Evolutionary conservation across 768 basidiomycete species (phyloP).

Genomic region (Lanmaoa rubissima): DNA sequence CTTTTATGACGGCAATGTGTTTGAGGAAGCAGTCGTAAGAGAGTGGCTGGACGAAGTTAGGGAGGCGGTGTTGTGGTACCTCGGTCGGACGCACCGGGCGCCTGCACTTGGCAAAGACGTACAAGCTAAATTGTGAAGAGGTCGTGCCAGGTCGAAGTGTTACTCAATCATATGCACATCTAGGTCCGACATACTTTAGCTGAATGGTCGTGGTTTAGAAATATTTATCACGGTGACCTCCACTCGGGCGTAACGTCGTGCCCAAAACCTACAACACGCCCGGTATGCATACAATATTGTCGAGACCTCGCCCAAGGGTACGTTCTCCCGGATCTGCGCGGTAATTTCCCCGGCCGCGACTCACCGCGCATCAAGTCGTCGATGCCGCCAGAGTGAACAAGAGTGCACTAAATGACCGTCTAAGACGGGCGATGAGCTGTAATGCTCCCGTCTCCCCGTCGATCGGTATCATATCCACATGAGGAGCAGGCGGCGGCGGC

Average conservation of each 20-base stretch:
- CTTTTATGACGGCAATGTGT: slow-evolving; percentile 48
- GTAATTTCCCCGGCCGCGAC: slow-evolving; percentile 3
- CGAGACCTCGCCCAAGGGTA: not conserved
- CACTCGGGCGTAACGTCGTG: too few species aligned
- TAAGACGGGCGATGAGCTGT: not conserved
- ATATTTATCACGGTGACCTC: too few species aligned
- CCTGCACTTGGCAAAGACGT: not conserved
- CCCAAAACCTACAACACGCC: not conserved
- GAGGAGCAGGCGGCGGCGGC: too few species aligned
- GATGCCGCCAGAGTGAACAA: not conserved
- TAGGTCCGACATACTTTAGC: too few species aligned
- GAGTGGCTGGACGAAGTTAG: slow-evolving; percentile 51
- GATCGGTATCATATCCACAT: not conserved
- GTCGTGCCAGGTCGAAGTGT: too few species aligned
- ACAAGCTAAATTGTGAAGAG: not conserved
- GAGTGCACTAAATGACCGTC: slow-evolving; percentile 1
- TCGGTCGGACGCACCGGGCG: slow-evolving; percentile 15
- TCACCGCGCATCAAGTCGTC: not conserved
- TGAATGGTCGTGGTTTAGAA: too few species aligned
- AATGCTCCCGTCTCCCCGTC: not conserved
- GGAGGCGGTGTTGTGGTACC: slow-evolving; percentile 33
- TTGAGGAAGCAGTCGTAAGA: slow-evolving; percentile 36
- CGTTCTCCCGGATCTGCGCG: not conserved
- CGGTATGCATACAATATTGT: not conserved
- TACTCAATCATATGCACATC: too few species aligned